Conservation (phyloP, 1,139 yeast species). For the Spathaspora sp. region DNA sequence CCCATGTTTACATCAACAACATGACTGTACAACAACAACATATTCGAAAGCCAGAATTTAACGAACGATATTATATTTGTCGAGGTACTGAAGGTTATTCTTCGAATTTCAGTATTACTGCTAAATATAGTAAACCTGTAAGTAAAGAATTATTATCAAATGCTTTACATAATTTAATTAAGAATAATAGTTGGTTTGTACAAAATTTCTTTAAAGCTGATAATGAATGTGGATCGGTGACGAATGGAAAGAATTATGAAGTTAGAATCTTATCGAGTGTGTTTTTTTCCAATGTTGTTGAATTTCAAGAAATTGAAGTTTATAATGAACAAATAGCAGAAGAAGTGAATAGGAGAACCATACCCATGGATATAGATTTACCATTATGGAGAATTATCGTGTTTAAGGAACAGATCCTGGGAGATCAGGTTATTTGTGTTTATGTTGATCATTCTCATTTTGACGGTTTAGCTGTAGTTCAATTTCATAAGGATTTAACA, state of each 20-base stretch:
- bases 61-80: conserved; percentile 29
- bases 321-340: conserved; percentile 19
- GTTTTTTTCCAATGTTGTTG: conserved; percentile 28
- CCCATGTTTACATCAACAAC: not conserved
- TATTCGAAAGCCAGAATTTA: conserved; percentile 14
- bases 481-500: conserved; percentile 33
- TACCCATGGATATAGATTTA: conserved; percentile 16
- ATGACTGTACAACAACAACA: conserved; percentile 12
- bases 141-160: conserved; percentile 21
- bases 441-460: conserved; percentile 34
- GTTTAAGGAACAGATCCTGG: conserved; percentile 17
- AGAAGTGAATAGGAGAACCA: conserved; percentile 17
- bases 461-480: conserved; percentile 36
- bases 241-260: conserved; percentile 17
- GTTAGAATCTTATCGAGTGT: conserved; percentile 20
- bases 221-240: conserved; percentile 11
- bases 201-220: conserved; percentile 19
- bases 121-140: conserved; percentile 21
- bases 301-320: conserved; percentile 13
- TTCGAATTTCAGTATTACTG: conserved; percentile 30
- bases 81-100: conserved; percentile 23
- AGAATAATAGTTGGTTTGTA: conserved; percentile 22
- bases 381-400: conserved; percentile 36
- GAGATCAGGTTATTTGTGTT: conserved; percentile 24
- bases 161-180: conserved; percentile 24